Base-by-base conservation (phyloP, 306 rosid genomes). In the Cicer yamashitae region DNA sequence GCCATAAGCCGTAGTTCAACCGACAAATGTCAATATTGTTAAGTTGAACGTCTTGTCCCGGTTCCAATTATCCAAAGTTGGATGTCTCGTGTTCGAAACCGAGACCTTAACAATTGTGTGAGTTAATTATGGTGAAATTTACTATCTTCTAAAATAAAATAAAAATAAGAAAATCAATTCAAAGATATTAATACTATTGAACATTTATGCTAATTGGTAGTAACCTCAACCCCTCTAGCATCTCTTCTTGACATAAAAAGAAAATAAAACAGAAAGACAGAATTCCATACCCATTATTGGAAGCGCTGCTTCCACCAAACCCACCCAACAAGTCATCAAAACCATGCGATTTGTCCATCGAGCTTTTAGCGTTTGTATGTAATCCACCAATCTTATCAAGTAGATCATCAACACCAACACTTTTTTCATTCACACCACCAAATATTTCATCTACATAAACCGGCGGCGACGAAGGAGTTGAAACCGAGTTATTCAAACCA, bases 271-370 rank as follows among this genome's bases (percentile, higher is more conserved):
- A 76, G 40, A 47, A 10, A 30, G n/a, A 39, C 52, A 53, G 62
- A 8, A 2, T 4, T 34, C 68, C 75, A 64, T 89, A 92, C 99
- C 99, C 84, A 39, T 66, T 74, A 77, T 77, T 83, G 4, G 82
- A 74, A 82, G 77, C 53, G 63, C 37, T 77, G 82, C 67, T 84
- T 51, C 78, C 85, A 76, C 89, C 90, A 89, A 94, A 92, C 11
- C 97, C 97, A 34, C 91, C 84, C 67, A 92, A 82, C 84, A 94
- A 80, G 13, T 89, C 97, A 84, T 82, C 96, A 81, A 83, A 85
- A 81, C 30, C 79, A 30, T 71, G 73, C 9, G 71, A 46, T 18
- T 52, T 75, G n/a, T 58, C 43, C 15, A 53, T 82, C 5, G 76
- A n/a, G 70, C 22, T 69, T 65, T 73, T 79, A 1, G 62, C 38